Conservation (phyloP, 306 rosid species). For the Oxytropis ochrocephala region DNA sequence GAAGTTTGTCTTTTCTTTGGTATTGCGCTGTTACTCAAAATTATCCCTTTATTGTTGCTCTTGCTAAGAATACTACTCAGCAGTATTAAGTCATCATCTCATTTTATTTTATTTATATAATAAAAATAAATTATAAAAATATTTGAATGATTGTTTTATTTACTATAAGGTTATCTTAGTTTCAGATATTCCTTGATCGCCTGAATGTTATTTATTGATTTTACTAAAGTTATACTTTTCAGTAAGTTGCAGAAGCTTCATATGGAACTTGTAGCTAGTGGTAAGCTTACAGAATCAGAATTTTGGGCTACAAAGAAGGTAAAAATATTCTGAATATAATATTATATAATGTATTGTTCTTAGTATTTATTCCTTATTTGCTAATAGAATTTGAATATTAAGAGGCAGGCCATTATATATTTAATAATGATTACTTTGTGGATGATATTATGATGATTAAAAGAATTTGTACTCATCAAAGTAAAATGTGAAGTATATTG, state of each 20-base stretch:
- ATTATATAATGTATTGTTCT: not conserved
- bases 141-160: constrained; percentile 3
- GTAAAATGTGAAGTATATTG: constrained; percentile 12
- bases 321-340: not conserved
- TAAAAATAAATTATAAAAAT: not conserved
- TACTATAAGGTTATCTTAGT: constrained; percentile 12
- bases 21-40: not conserved
- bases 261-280: constrained; percentile 73
- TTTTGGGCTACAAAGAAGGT: constrained; percentile 98
- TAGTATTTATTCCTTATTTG: constrained; percentile 15
- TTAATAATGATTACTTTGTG: not conserved
- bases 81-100: constrained; percentile 3
- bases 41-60: constrained; percentile 3
- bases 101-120: not conserved
- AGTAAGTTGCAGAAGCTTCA: constrained; percentile 90
- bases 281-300: constrained; percentile 90
- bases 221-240: constrained; percentile 33
- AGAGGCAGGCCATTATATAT: not conserved
- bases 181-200: not conserved
- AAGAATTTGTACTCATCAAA: not conserved
- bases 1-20: constrained; percentile 5
- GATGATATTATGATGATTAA: not conserved
- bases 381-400: constrained; percentile 18
- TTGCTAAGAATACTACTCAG: constrained; percentile 6
- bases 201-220: constrained; percentile 19